A percentile compares a stretch with the other conserved stretches of the same genome.
Evolutionary conservation across 495 filamentous ascomycete species (phyloP).

Genomic region (Ramalina intermedia): DNA sequence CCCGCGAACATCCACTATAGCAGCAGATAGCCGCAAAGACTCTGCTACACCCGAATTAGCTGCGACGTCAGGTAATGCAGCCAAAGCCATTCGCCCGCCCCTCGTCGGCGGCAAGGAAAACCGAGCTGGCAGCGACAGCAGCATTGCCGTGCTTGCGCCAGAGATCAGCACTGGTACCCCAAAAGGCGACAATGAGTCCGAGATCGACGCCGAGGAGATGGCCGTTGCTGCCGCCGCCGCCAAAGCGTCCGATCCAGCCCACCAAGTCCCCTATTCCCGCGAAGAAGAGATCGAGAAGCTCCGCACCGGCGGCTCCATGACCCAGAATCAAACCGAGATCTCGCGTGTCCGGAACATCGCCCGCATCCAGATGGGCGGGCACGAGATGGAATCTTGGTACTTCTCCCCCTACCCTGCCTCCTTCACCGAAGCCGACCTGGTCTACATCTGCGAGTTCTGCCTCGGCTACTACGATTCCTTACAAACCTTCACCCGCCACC

Average conservation of each 20-base stretch:
- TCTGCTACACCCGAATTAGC: constrained; percentile 43
- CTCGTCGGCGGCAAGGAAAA: constrained; percentile 48
- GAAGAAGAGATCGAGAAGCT: constrained; percentile 95
- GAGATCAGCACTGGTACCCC: constrained; percentile 37
- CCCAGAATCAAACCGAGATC: constrained; percentile 93
- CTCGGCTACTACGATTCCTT: constrained; percentile 73
- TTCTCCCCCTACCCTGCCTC: constrained; percentile 90
- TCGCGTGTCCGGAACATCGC: constrained; percentile 89
- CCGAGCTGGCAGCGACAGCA: constrained; percentile 28
- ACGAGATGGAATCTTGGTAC: constrained; percentile 94
- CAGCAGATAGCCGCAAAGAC: constrained; percentile 37
- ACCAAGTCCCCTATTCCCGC: constrained; percentile 47
- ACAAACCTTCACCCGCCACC: constrained; percentile 69
- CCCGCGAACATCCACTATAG: constrained; percentile 22
- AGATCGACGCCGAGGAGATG: constrained; percentile 50
- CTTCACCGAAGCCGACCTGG: constrained; percentile 70
- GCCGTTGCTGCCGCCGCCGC: constrained; percentile 42
- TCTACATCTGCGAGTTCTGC: constrained; percentile 97
- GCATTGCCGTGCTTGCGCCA: constrained; percentile 34
- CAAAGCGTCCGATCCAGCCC: constrained; percentile 29
- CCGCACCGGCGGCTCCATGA: constrained; percentile 89
- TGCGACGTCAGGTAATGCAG: constrained; percentile 30
- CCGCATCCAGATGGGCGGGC: constrained; percentile 81
- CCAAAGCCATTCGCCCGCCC: constrained; percentile 25
- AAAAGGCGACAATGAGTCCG: constrained; percentile 39